Conservation (phyloP, 1,284 basidiomycete species). For the Boletellus sp. region DNA sequence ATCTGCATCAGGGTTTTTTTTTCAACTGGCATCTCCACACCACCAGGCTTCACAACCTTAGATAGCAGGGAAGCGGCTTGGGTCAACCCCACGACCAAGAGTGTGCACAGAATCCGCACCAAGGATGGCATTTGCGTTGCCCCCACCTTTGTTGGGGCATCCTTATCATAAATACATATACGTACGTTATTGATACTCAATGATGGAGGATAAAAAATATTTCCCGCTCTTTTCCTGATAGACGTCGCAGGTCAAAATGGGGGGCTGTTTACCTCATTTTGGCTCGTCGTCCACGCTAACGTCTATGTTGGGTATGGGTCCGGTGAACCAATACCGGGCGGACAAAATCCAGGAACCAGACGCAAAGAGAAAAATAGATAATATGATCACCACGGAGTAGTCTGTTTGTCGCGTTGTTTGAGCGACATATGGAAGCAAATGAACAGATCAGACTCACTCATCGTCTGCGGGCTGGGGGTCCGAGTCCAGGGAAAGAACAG, state of each 20-base stretch:
- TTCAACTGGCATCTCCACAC: constrained; percentile 1
- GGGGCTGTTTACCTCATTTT: background rate
- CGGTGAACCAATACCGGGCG: constrained; percentile 62
- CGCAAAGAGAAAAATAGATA: constrained; percentile 59
- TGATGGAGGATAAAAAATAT: background rate
- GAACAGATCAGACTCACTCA: constrained; percentile 40
- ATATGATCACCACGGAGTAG: constrained; percentile 59
- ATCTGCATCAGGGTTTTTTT: background rate
- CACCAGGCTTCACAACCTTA: constrained; percentile 78
- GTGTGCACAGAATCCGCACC: constrained; percentile 80
- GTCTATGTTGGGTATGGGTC: constrained; percentile 41
- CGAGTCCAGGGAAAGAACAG: constrained; percentile 53
- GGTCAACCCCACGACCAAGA: constrained; percentile 83
- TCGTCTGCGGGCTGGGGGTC: constrained; percentile 39
- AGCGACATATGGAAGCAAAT: background rate
- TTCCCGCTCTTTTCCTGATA: background rate
- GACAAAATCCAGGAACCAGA: constrained; percentile 57
- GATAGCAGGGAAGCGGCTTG: constrained; percentile 86
- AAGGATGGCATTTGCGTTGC: constrained; percentile 79
- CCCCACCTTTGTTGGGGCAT: constrained; percentile 82
- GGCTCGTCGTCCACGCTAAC: constrained; percentile 2
- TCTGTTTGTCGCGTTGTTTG: constrained; percentile 35
- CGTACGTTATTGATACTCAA: background rate
- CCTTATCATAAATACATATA: constrained; percentile 62
- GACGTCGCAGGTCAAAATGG: no score